Evolutionary conservation across 2,329 filamentous ascomycete genomes (phyloP).

Genomic region (Elsinoe fawcettii): DNA sequence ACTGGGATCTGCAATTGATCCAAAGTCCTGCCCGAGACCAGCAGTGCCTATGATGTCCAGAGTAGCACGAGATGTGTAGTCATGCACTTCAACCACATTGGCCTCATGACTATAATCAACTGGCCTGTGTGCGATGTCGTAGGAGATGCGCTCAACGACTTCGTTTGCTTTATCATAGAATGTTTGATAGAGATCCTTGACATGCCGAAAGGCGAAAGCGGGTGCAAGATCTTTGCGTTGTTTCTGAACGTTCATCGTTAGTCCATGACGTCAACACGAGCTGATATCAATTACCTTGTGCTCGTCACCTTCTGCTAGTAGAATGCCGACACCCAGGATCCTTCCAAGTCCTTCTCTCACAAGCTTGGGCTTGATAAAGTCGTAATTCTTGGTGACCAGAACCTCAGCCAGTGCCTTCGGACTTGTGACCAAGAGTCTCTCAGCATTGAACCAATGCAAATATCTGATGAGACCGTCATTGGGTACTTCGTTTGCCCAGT

Average conservation of each 20-base stretch:
- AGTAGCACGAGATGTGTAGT: slow-evolving; percentile 45
- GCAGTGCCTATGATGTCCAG: slow-evolving; percentile 53
- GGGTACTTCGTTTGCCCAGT: slow-evolving; percentile 46
- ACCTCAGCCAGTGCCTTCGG: slow-evolving; percentile 44
- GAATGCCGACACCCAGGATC: slow-evolving; percentile 61
- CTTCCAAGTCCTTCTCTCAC: slow-evolving; percentile 50
- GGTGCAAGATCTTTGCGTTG: slow-evolving; percentile 43
- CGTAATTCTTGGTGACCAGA: slow-evolving; percentile 43
- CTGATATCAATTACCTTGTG: slow-evolving; percentile 51
- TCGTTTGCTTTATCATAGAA: slow-evolving; percentile 45
- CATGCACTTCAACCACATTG: slow-evolving; percentile 36
- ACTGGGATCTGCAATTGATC: slow-evolving; percentile 42
- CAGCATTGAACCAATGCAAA: slow-evolving; percentile 39
- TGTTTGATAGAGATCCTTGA: slow-evolving; percentile 43
- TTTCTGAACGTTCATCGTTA: slow-evolving; percentile 23
- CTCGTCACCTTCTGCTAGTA: slow-evolving; percentile 84
- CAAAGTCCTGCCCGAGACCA: slow-evolving; percentile 51
- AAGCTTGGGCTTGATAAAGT: slow-evolving; percentile 42
- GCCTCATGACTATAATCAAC: slow-evolving; percentile 25
- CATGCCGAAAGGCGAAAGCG: slow-evolving; percentile 43
- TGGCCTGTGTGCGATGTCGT: slow-evolving; percentile 27
- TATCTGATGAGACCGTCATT: slow-evolving; percentile 51
- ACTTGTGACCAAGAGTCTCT: slow-evolving; percentile 39
- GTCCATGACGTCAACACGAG: not conserved
- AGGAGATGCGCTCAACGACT: slow-evolving; percentile 28